Percentiles rank a stretch among this genome's conserved stretches.
Evolutionary conservation across 129 eudicot species (phyloP).

Genomic region (Pittosporum tobira): DNA sequence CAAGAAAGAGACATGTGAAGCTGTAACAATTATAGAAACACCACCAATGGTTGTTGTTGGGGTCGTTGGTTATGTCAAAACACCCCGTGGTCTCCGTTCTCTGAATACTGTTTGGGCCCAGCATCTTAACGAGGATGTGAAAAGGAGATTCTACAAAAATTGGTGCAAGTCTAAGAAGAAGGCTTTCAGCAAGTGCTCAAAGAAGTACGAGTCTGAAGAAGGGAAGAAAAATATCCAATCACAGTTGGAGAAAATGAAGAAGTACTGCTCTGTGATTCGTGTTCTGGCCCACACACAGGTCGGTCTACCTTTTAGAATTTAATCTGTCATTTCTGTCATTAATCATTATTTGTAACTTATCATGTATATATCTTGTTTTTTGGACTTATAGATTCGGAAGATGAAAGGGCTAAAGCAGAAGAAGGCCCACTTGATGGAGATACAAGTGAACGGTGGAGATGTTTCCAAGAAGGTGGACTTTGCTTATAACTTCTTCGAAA

Average conservation of each 20-base stretch:
- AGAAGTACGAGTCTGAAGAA: slow-evolving; percentile 31
- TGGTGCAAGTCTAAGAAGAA: slow-evolving; percentile 55
- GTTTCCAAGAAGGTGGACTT: slow-evolving; percentile 49
- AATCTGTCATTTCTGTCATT: not conserved
- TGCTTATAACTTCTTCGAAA: slow-evolving; percentile 42
- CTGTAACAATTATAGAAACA: slow-evolving; percentile 50
- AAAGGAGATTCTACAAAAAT: slow-evolving; percentile 52
- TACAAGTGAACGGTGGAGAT: slow-evolving; percentile 53
- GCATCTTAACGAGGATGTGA: slow-evolving; percentile 54
- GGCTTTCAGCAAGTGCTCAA: slow-evolving; percentile 37
- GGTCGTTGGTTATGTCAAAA: slow-evolving; percentile 53
- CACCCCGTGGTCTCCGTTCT: slow-evolving; percentile 55
- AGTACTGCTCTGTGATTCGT: slow-evolving; percentile 53
- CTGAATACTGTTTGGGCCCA: slow-evolving; percentile 53
- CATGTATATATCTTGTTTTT: not conserved
- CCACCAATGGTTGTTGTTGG: slow-evolving; percentile 59
- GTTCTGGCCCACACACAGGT: slow-evolving; percentile 62
- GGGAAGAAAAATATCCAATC: slow-evolving; percentile 46
- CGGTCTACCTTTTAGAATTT: not conserved
- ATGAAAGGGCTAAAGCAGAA: slow-evolving; percentile 62
- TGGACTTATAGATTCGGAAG: slow-evolving; percentile 34
- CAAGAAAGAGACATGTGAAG: slow-evolving; percentile 64
- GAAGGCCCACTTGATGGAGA: slow-evolving; percentile 58
- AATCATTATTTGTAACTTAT: not conserved
- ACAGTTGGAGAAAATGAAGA: slow-evolving; percentile 51